phyloP scores from a whole-genome alignment of 257 asterid species.

The Coffea eugenioides region DNA sequence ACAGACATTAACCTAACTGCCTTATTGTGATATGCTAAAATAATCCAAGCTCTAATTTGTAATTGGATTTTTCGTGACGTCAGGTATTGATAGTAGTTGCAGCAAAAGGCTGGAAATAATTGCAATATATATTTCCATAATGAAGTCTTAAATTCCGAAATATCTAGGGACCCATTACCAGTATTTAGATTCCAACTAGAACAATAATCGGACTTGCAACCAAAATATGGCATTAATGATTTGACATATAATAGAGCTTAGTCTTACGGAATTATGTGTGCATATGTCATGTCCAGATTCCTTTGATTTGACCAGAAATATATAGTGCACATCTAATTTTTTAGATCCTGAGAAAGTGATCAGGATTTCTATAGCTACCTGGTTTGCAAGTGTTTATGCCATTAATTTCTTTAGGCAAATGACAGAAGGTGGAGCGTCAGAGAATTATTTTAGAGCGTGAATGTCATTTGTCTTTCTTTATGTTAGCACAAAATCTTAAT shows the following conservation, averaged over 20 bases:
- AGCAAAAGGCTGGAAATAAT: background rate
- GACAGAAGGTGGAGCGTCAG: too few species aligned
- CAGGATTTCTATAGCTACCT: background rate
- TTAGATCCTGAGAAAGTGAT: background rate
- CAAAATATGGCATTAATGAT: background rate
- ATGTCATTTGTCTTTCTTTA: too few species aligned
- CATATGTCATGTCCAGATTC: background rate
- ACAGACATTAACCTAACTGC: slow-evolving; percentile 1
- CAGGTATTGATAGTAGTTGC: background rate
- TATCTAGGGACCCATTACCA: background rate
- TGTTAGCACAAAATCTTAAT: background rate
- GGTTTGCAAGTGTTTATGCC: background rate
- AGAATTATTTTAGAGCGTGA: too few species aligned
- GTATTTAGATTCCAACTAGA: background rate
- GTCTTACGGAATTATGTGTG: background rate
- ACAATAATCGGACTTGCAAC: background rate
- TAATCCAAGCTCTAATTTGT: background rate
- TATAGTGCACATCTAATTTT: background rate
- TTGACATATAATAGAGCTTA: background rate
- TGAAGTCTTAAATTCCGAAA: background rate
- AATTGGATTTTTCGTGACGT: background rate
- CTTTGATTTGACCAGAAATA: background rate
- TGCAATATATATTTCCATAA: background rate
- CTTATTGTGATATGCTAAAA: slow-evolving; percentile 11
- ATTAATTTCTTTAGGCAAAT: too few species aligned